These are phyloP conservation scores for Mytilinidion resinicola DNA, from an alignment of 495 filamentous ascomycete genomes.

Conservation along the genomic window DNA sequence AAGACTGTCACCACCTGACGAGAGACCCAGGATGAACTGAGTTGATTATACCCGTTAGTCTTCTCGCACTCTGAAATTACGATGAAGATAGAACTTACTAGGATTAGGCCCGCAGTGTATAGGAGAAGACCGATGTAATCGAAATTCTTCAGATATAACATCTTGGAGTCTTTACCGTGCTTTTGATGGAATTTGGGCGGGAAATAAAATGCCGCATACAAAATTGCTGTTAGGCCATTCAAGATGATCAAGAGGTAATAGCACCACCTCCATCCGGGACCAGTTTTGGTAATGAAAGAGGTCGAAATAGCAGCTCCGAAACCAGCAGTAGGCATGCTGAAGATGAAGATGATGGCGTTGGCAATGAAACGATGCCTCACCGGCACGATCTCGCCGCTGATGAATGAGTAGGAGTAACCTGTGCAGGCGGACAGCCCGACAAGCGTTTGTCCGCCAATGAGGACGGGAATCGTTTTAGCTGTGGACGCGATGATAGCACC, in stretches of 20 bases:
- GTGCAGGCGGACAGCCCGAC: slow-evolving; percentile 19
- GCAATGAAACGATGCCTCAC: slow-evolving; percentile 18
- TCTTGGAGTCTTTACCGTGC: slow-evolving; percentile 9
- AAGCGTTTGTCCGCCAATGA: slow-evolving; percentile 30
- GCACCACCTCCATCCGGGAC: slow-evolving; percentile 15
- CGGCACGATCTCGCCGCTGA: slow-evolving; percentile 28
- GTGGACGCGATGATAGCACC: slow-evolving; percentile 33
- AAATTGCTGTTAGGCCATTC: slow-evolving; percentile 6
- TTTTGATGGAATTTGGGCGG: slow-evolving; percentile 23
- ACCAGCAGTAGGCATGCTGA: slow-evolving; percentile 13
- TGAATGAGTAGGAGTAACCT: slow-evolving; percentile 13
- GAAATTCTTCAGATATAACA: slow-evolving; percentile 19
- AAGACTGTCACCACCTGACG: slow-evolving; percentile 36
- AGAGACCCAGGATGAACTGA: slow-evolving; percentile 32
- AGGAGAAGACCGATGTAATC: slow-evolving; percentile 20
- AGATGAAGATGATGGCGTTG: slow-evolving; percentile 21
- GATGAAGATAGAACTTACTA: background rate
- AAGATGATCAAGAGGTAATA: slow-evolving; percentile 30
- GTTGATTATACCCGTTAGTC: too few relatives aligned
- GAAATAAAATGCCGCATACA: slow-evolving; percentile 17
- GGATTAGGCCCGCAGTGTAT: slow-evolving; percentile 15
- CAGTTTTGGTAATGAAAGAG: slow-evolving; percentile 13
- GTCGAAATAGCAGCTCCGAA: slow-evolving; percentile 21
- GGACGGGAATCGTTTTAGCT: slow-evolving; percentile 23
- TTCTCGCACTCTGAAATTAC: too few relatives aligned